Evolutionary conservation across 2,329 filamentous ascomycete genomes (phyloP).

Genomic region (Stagonosporopsis tanaceti): DNA sequence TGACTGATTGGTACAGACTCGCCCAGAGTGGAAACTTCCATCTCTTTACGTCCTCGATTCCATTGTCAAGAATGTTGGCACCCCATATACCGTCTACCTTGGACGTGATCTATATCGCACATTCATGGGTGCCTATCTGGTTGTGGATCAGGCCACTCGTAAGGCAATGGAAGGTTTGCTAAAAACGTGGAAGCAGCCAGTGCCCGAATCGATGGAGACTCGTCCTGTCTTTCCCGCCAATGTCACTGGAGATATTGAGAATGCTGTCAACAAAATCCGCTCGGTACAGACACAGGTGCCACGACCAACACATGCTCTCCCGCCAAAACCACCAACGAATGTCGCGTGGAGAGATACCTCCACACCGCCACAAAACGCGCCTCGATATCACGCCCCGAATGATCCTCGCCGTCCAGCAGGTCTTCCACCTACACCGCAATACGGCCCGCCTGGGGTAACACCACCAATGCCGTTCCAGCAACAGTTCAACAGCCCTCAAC

Average conservation of each 20-base stretch:
- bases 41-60: conserved; percentile 98
- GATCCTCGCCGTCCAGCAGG: conserved; percentile 42
- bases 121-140: conserved; percentile 95
- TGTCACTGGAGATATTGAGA: conserved; percentile 89
- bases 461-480: conserved; percentile 42
- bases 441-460: conserved; percentile 34
- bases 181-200: conserved; percentile 96
- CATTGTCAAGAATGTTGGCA: conserved; percentile 98
- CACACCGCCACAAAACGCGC: conserved; percentile 68
- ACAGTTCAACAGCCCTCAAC: conserved; percentile 41
- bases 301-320: conserved; percentile 51
- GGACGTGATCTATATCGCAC: conserved; percentile 90
- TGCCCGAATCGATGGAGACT: conserved; percentile 91
- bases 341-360: conserved; percentile 75
- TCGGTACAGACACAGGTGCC: conserved; percentile 66
- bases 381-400: conserved; percentile 44
- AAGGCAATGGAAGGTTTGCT: conserved; percentile 97
- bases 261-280: conserved; percentile 85
- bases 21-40: conserved; percentile 87
- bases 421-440: conserved; percentile 37
- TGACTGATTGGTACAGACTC: conserved; percentile 67
- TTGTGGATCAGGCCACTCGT: conserved; percentile 82
- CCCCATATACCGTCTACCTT: conserved; percentile 95
- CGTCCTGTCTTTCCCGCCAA: conserved; percentile 90
- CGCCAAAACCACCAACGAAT: conserved; percentile 54